Percentiles rank a stretch among this genome's conserved stretches.
These are phyloP conservation scores for Pseudocercospora vitis DNA, from an alignment of 2,329 filamentous ascomycete genomes.

Conservation along the genomic window DNA sequence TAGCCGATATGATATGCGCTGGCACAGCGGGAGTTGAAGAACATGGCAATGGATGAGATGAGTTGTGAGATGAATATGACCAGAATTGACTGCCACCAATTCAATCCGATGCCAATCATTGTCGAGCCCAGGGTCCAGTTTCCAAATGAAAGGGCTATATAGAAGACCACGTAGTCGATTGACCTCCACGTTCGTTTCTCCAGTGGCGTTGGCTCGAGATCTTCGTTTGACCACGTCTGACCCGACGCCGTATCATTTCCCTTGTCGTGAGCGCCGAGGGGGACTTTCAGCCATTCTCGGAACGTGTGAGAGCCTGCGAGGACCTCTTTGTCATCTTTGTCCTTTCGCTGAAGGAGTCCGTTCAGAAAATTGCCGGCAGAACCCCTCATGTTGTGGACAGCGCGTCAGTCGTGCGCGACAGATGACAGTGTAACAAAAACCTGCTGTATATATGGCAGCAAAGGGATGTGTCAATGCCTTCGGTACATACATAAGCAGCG, in stretches of 20 bases:
- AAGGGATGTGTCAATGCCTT: no score
- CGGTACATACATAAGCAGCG: not conserved
- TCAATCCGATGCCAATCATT: conserved; percentile 46
- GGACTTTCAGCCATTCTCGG: conserved; percentile 27
- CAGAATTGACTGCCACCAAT: conserved; percentile 49
- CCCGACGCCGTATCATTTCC: conserved; percentile 31
- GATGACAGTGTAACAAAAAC: no score
- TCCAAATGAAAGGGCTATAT: conserved; percentile 42
- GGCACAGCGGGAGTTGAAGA: conserved; percentile 48
- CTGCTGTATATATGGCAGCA: no score
- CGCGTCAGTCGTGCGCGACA: no score
- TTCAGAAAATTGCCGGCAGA: not conserved
- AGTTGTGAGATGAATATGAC: conserved; percentile 48
- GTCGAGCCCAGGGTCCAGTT: conserved; percentile 46
- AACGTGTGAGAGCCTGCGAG: conserved; percentile 30
- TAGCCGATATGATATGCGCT: conserved; percentile 33
- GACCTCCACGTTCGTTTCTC: conserved; percentile 25
- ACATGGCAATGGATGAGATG: conserved; percentile 47
- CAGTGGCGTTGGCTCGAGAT: conserved; percentile 28
- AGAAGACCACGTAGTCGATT: conserved; percentile 35
- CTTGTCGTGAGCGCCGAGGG: conserved; percentile 26
- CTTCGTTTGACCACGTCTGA: conserved; percentile 39
- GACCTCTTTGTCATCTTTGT: conserved; percentile 10
- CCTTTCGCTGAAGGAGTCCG: conserved; percentile 1
- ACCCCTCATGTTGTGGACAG: not conserved